Conservation (phyloP, 805 yeast species). For the Candida arabinofermentans region DNA sequence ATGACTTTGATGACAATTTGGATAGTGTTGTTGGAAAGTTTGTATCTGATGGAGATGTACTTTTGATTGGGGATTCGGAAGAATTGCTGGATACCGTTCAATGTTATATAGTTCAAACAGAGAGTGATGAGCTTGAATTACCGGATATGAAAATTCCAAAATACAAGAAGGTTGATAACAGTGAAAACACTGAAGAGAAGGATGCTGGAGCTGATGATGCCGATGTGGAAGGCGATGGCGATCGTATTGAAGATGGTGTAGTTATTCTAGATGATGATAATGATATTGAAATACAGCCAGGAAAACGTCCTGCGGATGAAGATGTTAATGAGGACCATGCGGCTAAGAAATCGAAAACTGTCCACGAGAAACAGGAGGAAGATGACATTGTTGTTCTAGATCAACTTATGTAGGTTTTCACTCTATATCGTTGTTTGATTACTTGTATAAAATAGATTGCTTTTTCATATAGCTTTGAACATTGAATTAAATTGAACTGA, state of each 20-base stretch:
- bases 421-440: conserved; percentile 12
- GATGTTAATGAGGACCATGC: neutral
- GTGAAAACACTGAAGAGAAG: conserved; percentile 14
- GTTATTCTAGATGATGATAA: conserved; percentile 15
- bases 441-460: too few relatives aligned
- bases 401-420: neutral
- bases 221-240: conserved; percentile 14
- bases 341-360: conserved; percentile 7
- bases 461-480: too few relatives aligned
- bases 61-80: conserved; percentile 77
- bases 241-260: conserved; percentile 13
- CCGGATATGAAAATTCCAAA: conserved; percentile 24
- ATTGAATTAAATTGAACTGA: too few relatives aligned
- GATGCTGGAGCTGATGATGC: conserved; percentile 22
- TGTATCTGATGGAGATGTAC: conserved; percentile 53
- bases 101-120: conserved; percentile 39
- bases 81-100: conserved; percentile 63
- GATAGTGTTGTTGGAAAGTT: conserved; percentile 44
- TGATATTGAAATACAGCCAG: conserved; percentile 8
- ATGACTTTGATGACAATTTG: conserved; percentile 81
- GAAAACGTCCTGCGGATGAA: neutral
- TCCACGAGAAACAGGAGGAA: neutral
- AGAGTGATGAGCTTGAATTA: conserved; percentile 10
- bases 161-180: conserved; percentile 8
- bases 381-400: conserved; percentile 4